These are phyloP conservation scores for Talaromyces amestolkiae DNA, from an alignment of 2,329 filamentous ascomycete species.

Conservation along the genomic window DNA sequence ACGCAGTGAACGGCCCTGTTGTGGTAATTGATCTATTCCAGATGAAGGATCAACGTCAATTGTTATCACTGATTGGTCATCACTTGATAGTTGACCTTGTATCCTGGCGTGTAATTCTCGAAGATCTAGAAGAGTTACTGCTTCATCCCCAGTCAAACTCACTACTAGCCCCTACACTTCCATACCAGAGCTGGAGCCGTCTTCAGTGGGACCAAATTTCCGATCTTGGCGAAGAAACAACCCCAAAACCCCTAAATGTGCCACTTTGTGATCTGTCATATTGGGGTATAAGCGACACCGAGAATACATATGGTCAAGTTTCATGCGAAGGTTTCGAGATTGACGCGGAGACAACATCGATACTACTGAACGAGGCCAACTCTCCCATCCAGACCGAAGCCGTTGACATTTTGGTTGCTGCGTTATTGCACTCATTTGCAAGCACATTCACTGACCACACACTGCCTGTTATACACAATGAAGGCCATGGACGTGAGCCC, in stretches of 20 bases:
- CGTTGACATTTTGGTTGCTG: slow-evolving; percentile 38
- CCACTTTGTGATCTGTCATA: slow-evolving; percentile 34
- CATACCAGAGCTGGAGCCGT: slow-evolving; percentile 39
- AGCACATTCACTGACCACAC: slow-evolving; percentile 42
- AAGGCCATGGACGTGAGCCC: slow-evolving; percentile 50
- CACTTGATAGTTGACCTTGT: slow-evolving; percentile 42
- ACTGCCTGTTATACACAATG: slow-evolving; percentile 46
- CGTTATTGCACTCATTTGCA: slow-evolving; percentile 45
- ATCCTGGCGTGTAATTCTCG: slow-evolving; percentile 41
- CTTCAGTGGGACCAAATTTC: slow-evolving; percentile 30
- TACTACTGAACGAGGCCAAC: slow-evolving; percentile 34
- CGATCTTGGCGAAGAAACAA: slow-evolving; percentile 15
- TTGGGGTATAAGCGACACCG: slow-evolving; percentile 33
- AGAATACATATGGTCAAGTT: slow-evolving; percentile 38
- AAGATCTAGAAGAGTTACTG: slow-evolving; percentile 39
- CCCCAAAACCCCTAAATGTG: slow-evolving; percentile 21
- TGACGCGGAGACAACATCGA: slow-evolving; percentile 27
- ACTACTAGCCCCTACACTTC: slow-evolving; percentile 29
- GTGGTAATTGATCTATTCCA: slow-evolving; percentile 45
- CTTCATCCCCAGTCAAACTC: slow-evolving; percentile 28
- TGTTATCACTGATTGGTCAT: slow-evolving; percentile 38
- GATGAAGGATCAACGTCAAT: slow-evolving; percentile 29
- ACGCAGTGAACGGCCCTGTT: slow-evolving; percentile 38
- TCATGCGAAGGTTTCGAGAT: slow-evolving; percentile 36
- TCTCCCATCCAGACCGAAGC: slow-evolving; percentile 35